Base-by-base conservation (phyloP, 2,329 filamentous ascomycete genomes). In the Phoma herbarum region DNA sequence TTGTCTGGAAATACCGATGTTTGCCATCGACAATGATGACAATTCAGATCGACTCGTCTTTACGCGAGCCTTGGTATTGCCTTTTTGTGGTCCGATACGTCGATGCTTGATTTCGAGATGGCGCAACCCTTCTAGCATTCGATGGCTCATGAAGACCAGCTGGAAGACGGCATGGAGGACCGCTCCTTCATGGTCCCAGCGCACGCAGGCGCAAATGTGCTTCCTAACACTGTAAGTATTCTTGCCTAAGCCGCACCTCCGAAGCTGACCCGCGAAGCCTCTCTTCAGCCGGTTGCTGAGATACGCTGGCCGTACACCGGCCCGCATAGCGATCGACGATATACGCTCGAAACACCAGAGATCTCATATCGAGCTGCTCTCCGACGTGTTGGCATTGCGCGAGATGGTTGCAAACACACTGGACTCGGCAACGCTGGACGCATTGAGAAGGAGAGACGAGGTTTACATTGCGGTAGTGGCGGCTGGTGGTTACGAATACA, bases 401-500 rank as follows among this genome's bases (percentile, higher is more conserved):
- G 66, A 78, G 44, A 68, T 71, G 10, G 62, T 83, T 14, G 61
- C 69, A 51, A 65, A 70, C 26, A 65, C 60, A 5, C 63, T 81
- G 4, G 64, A 70, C 46, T 43, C 66, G 8, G 57, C 53, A 20
- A 75, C 68, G 6, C 65, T 66, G 39, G 59, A 65, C 33, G 68
- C 72, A 18, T 64, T 79, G 26, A 62, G 73, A 5, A 66, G 64
- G 11, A 66, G 74, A 54, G 69, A 77, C 44, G 79, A 79, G 50
- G 76, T 80, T 14, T 82, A 79, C 61, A 77, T 83, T 45, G 78
- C 77, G 25, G 72, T 83, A 4, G 69, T 83, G 29, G 81, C 79
- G 11, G 73, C 79, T 2, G 79, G 80, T 7, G 77, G 81, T 5
- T 83, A 83, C 63, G 80, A 82, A 54, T 83, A 79, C 62, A 74